A percentile compares a stretch with the other conserved stretches of the same genome.
These are phyloP conservation scores for Flaveria sonorensis DNA, from an alignment of 129 eudicot genomes.

Conservation along the genomic window DNA sequence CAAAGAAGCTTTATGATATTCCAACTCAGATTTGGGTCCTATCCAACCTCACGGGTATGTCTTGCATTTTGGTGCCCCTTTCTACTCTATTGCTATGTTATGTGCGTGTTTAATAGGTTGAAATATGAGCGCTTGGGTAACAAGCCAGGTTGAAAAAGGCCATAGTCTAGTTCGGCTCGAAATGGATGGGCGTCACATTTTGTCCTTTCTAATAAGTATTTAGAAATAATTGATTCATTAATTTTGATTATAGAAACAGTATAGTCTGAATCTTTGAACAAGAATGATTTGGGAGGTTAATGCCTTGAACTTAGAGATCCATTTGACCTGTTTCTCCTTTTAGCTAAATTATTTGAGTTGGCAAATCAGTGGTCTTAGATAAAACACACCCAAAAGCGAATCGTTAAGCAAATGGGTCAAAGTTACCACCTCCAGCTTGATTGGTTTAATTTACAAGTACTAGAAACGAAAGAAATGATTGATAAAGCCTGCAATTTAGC, in stretches of 20 bases:
- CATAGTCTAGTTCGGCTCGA: neutral
- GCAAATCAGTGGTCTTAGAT: neutral
- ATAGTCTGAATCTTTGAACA: neutral
- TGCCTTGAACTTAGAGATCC: neutral
- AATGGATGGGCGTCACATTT: neutral
- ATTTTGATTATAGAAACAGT: neutral
- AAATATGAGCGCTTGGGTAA: neutral
- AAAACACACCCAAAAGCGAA: neutral
- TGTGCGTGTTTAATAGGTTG: neutral
- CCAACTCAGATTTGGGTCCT: slow-evolving; percentile 98
- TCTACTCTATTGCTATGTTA: neutral
- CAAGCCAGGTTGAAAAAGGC: neutral
- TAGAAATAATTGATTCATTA: neutral
- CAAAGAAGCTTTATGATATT: slow-evolving; percentile 87
- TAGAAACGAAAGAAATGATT: slow-evolving; percentile 4
- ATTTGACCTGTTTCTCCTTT: neutral
- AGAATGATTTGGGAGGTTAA: neutral
- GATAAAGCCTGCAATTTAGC: neutral
- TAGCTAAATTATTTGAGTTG: neutral
- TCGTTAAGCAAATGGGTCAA: neutral
- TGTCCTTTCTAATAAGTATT: neutral
- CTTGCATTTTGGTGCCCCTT: slow-evolving; percentile 5
- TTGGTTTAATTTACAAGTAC: neutral
- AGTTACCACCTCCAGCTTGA: neutral
- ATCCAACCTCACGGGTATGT: slow-evolving; percentile 68